Base-by-base conservation (phyloP, 179 eudicot genomes). In the Sideroxylon spinosum region DNA sequence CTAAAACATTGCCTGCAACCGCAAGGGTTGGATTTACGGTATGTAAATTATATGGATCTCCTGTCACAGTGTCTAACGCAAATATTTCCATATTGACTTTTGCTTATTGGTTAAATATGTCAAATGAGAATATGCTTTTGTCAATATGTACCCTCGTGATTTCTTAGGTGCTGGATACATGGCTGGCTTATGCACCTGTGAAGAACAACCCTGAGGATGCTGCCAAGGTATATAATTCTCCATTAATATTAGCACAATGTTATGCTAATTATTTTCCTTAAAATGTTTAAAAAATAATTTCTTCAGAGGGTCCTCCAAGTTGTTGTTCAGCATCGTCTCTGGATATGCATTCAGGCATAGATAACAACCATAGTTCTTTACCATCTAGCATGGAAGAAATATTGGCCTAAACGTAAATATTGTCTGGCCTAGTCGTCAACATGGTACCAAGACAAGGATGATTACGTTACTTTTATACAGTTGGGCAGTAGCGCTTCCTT, bases 141-240 rank as follows among this genome's bases (percentile, higher is more conserved):
- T 93, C 96, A 97, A 25, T 81, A 11, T 93, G 84, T 59, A 79
- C 14, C 71, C 73, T 77, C 76, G 20, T 79, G 64, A 52, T 56
- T 74, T 9, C 61, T 79, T 80, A 95, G 99, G 96, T 89, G 78
- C 89, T 91, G 93, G 98, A 94, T 85, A 76, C 90, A 83, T 95
- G 99, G 99, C 89, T 95, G 80, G 99, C 97, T 78, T 95, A 95
- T 91, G 96, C 99, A 72, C 99, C 99, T 73, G 98, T 95, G 78
- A 95, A 95, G 85, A 95, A 94, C 89, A 93, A 95, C 52, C 98
- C 98, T 56, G 98, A 95, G 80, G 99, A 95, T 87, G 99, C 98
- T 81, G 96, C 98, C 11, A 95, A 95, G 97, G 98, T 95, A 85
- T 60, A 46, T 32, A 61, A 9, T 71, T 72, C 22, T 53, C 37